Evolutionary conservation across 371 early-diverging fungal genomes (phyloP).

Genomic region (Apophysomyces ossiformis): DNA sequence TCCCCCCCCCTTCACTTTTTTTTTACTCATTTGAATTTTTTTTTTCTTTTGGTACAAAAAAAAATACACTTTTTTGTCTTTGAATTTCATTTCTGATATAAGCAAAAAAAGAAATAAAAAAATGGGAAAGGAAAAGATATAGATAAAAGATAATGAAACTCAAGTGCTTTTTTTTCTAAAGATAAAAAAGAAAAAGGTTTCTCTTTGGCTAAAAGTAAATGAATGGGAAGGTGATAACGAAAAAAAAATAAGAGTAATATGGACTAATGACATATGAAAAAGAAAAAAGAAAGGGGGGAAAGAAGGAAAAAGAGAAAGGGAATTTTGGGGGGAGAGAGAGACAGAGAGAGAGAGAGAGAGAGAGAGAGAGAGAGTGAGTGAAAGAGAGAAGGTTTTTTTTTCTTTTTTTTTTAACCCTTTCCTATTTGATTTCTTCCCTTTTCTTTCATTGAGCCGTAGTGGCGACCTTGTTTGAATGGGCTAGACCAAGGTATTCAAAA

Average conservation of each 20-base stretch:
- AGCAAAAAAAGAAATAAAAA: background rate
- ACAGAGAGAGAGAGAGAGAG: no score
- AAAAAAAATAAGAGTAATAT: no score
- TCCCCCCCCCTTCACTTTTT: no score
- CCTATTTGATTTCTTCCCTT: background rate
- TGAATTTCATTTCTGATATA: background rate
- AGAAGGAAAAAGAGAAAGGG: background rate
- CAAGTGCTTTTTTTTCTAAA: no score
- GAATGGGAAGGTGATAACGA: no score
- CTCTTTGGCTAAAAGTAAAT: no score
- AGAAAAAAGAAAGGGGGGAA: background rate
- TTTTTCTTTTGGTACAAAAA: background rate
- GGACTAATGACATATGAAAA: background rate
- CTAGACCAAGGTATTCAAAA: constrained; percentile 28
- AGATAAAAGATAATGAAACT: no score
- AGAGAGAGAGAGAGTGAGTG: background rate
- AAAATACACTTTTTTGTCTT: constrained; percentile 5
- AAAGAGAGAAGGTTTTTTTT: background rate
- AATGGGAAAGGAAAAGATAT: background rate
- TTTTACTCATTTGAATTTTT: background rate
- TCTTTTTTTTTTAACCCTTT: constrained; percentile 5
- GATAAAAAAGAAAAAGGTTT: no score
- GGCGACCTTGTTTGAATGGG: constrained; percentile 11
- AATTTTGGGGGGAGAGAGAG: background rate
- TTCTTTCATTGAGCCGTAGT: background rate